Evolutionary conservation across 1,139 yeast genomes (phyloP).

Genomic region (Blastobotrys malaysiensis): DNA sequence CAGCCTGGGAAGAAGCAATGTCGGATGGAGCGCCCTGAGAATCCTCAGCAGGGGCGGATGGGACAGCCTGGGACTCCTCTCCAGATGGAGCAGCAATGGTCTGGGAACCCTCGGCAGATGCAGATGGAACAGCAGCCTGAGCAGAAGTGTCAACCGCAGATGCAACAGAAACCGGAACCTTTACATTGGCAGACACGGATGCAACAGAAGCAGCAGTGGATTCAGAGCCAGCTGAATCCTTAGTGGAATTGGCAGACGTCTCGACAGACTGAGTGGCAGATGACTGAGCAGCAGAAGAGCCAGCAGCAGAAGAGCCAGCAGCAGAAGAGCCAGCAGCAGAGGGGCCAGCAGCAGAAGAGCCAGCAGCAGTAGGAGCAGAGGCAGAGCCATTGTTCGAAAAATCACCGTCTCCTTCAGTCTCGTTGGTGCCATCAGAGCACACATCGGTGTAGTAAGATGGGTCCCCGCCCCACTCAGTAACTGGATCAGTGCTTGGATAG

Average conservation of each 20-base stretch:
- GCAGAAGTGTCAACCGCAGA: neutral
- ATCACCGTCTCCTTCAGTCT: neutral
- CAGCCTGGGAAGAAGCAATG: no score
- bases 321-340: no score
- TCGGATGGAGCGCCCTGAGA: no score
- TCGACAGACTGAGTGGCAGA: neutral
- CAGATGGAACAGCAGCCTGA: no score
- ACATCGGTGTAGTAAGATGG: slow-evolving; percentile 18
- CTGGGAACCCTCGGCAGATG: no score
- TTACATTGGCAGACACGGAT: neutral
- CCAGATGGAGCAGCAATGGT: no score
- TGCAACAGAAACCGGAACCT: neutral
- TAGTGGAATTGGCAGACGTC: neutral
- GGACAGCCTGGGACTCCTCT: no score
- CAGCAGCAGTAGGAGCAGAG: neutral
- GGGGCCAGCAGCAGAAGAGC: neutral
- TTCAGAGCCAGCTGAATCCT: neutral
- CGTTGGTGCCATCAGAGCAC: slow-evolving; percentile 14
- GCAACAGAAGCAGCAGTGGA: neutral
- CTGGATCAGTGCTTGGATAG: slow-evolving; percentile 24
- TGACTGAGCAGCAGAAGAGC: neutral
- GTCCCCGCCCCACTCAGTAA: slow-evolving; percentile 24
- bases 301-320: neutral
- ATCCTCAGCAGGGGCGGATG: no score
- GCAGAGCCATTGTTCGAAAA: neutral